Evolutionary conservation across 2,329 filamentous ascomycete genomes (phyloP).

Genomic region (Cucurbitaria berberidis): DNA sequence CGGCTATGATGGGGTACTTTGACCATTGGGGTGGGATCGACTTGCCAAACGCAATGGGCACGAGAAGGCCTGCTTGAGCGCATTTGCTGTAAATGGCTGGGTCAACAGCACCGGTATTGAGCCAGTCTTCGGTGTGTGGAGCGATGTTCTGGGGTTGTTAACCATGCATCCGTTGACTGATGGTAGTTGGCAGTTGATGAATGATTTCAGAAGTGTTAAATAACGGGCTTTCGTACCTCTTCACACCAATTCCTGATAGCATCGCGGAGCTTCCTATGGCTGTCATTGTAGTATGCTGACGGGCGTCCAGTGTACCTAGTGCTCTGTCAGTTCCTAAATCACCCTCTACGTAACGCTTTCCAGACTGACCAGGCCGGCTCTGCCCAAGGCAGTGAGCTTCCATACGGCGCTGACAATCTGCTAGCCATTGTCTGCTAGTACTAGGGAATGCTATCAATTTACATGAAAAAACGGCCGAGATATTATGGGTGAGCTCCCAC

Average conservation of each 20-base stretch:
- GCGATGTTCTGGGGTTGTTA: slow-evolving; percentile 31
- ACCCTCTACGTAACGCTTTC: neutral
- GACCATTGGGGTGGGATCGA: slow-evolving; percentile 34
- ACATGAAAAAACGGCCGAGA: neutral
- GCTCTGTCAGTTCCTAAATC: neutral
- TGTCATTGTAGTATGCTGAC: slow-evolving; percentile 42
- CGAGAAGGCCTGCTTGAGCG: slow-evolving; percentile 36
- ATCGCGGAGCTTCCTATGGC: slow-evolving; percentile 35
- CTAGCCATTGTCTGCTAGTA: slow-evolving; percentile 11
- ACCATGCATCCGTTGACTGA: neutral
- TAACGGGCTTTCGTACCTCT: slow-evolving; percentile 17
- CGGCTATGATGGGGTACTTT: slow-evolving; percentile 57
- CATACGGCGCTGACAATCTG: slow-evolving; percentile 24
- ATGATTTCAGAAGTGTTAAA: neutral
- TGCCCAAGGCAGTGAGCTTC: slow-evolving; percentile 40
- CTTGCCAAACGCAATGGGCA: slow-evolving; percentile 41
- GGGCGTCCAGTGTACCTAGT: slow-evolving; percentile 39
- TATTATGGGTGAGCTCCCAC: neutral
- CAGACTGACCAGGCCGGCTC: slow-evolving; percentile 37
- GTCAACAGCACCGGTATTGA: slow-evolving; percentile 32
- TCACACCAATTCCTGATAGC: slow-evolving; percentile 40
- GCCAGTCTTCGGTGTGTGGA: slow-evolving; percentile 36
- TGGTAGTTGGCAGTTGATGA: neutral
- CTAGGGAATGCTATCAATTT: neutral
- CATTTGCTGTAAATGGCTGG: slow-evolving; percentile 33